A percentile compares a stretch with the other conserved stretches of the same genome.
Evolutionary conservation across 2,329 filamentous ascomycete genomes (phyloP).

Genomic region (Metarhizium rileyi): DNA sequence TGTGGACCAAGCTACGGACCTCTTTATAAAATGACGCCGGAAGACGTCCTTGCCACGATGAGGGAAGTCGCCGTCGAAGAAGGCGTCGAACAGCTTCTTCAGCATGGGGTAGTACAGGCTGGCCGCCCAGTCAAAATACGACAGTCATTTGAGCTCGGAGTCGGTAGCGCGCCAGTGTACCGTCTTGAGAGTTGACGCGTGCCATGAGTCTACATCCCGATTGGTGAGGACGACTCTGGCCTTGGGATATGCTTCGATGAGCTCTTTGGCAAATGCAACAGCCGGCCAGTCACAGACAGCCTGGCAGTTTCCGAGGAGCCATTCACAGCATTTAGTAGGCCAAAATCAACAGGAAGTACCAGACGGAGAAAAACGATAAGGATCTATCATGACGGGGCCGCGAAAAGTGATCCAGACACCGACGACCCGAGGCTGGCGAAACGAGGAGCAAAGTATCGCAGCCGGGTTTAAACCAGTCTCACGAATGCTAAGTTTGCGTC

Average conservation of each 20-base stretch:
- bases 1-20: constrained; percentile 21
- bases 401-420: background rate
- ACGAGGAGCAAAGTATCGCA: too few relatives aligned
- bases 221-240: constrained; percentile 62
- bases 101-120: constrained; percentile 63
- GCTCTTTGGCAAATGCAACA: constrained; percentile 57
- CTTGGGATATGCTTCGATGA: constrained; percentile 62
- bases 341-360: too few relatives aligned
- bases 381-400: background rate
- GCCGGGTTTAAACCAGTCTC: too few relatives aligned
- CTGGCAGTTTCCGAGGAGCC: constrained; percentile 55
- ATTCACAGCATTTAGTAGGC: constrained; percentile 64
- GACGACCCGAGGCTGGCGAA: too few relatives aligned
- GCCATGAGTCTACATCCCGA: constrained; percentile 56
- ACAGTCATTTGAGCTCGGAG: constrained; percentile 37
- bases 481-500: too few relatives aligned
- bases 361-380: background rate
- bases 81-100: constrained; percentile 57
- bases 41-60: constrained; percentile 55
- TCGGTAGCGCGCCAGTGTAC: constrained; percentile 59
- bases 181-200: constrained; percentile 53
- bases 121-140: constrained; percentile 48
- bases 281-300: constrained; percentile 62
- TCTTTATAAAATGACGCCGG: constrained; percentile 28
- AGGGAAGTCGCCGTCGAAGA: constrained; percentile 59